These are phyloP conservation scores for Leccinellum luteum DNA, from an alignment of 768 basidiomycete genomes.

Conservation along the genomic window DNA sequence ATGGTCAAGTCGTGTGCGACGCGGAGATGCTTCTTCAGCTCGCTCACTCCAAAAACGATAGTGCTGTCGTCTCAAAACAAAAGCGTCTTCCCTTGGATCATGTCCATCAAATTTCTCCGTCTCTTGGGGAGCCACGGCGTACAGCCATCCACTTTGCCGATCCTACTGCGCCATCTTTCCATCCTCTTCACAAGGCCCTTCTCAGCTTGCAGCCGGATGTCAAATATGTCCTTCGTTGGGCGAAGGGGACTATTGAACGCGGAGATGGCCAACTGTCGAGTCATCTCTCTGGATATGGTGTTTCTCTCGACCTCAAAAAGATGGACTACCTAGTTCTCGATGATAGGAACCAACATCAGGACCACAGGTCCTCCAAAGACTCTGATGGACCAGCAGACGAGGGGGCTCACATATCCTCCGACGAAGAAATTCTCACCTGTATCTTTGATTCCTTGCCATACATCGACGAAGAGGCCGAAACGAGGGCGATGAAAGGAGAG, in stretches of 20 bases:
- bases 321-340: constrained; percentile 95
- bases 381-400: neutral
- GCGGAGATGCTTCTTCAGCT: constrained; percentile 55
- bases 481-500: constrained; percentile 37
- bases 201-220: constrained; percentile 48
- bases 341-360: constrained; percentile 52
- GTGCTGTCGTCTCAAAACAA: constrained; percentile 21
- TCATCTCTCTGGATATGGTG: constrained; percentile 86
- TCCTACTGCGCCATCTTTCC: constrained; percentile 63
- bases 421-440: constrained; percentile 25
- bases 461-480: constrained; percentile 28
- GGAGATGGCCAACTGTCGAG: constrained; percentile 33
- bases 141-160: constrained; percentile 81
- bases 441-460: constrained; percentile 32
- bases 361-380: neutral
- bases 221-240: constrained; percentile 69
- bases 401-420: constrained; percentile 9
- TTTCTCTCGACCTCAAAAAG: constrained; percentile 90
- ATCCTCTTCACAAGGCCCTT: constrained; percentile 65
- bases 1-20: constrained; percentile 71
- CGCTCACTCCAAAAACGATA: constrained; percentile 47
- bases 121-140: constrained; percentile 46
- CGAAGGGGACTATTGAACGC: constrained; percentile 31
- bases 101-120: constrained; percentile 50
- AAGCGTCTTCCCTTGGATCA: constrained; percentile 75